phyloP scores from a whole-genome alignment of 352 stramenopile genomes.

The Saprolegnia parasitica region DNA sequence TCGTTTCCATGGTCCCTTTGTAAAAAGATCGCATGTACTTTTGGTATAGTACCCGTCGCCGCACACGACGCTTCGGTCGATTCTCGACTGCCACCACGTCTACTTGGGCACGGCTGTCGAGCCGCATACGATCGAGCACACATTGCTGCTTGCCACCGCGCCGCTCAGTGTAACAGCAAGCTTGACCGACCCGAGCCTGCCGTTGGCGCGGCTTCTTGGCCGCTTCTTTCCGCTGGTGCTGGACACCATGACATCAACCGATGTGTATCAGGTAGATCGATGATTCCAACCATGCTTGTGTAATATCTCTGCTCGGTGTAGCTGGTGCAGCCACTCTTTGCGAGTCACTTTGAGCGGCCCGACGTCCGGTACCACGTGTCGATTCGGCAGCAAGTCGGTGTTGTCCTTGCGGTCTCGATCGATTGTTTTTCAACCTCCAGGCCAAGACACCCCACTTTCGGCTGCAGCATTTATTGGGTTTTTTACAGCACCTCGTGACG shows the following conservation, averaged over 20 bases:
- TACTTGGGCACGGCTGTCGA: neutral
- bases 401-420: slow-evolving; percentile 6
- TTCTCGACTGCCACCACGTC: slow-evolving; percentile 6
- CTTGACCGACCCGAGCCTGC: neutral
- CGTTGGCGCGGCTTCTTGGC: neutral
- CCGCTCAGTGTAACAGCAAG: neutral
- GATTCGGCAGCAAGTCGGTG: slow-evolving; percentile 13
- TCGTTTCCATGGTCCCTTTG: slow-evolving; percentile 37
- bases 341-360: slow-evolving; percentile 14
- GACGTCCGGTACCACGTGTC: slow-evolving; percentile 12
- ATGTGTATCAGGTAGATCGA: slow-evolving; percentile 9
- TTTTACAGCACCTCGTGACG: slow-evolving; percentile 10
- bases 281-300: neutral
- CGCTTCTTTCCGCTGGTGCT: slow-evolving; percentile 20
- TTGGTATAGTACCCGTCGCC: slow-evolving; percentile 33
- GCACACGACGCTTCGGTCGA: neutral
- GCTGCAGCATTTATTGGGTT: neutral
- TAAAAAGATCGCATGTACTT: slow-evolving; percentile 19
- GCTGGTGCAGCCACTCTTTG: slow-evolving; percentile 5
- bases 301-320: neutral
- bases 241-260: neutral
- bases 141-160: slow-evolving; percentile 15
- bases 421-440: slow-evolving; percentile 17
- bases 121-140: slow-evolving; percentile 1
- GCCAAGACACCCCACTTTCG: neutral